A percentile compares a stretch with the other conserved stretches of the same genome.
These are phyloP conservation scores for Trametes pubescens DNA, from an alignment of 1,284 basidiomycete species.

Conservation along the genomic window DNA sequence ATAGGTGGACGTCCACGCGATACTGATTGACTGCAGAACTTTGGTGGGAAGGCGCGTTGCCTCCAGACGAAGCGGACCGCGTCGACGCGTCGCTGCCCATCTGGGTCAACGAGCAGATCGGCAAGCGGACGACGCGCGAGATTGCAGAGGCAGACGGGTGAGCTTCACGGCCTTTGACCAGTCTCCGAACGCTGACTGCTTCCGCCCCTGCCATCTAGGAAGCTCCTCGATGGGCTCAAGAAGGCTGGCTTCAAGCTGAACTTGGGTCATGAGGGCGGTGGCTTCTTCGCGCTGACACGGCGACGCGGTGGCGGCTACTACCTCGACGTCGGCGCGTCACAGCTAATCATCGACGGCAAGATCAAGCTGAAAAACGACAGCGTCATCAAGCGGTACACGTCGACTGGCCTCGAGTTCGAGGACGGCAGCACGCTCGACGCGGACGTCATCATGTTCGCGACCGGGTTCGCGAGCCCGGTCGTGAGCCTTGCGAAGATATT, in stretches of 20 bases:
- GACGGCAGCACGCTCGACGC: slow-evolving; percentile 70
- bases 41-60: slow-evolving; percentile 59
- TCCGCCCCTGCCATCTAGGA: slow-evolving; percentile 42
- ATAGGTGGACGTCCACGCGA: not conserved
- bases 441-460: slow-evolving; percentile 75
- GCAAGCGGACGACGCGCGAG: slow-evolving; percentile 52
- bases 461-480: slow-evolving; percentile 55
- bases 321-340: slow-evolving; percentile 70
- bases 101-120: slow-evolving; percentile 52
- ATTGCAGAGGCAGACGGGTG: slow-evolving; percentile 63
- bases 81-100: slow-evolving; percentile 61
- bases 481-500: slow-evolving; percentile 54
- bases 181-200: not conserved
- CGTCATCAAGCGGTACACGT: slow-evolving; percentile 61
- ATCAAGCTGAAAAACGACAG: slow-evolving; percentile 79
- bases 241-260: slow-evolving; percentile 68
- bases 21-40: slow-evolving; percentile 44
- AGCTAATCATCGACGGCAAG: slow-evolving; percentile 71
- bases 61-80: slow-evolving; percentile 60
- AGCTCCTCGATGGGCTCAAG: slow-evolving; percentile 62
- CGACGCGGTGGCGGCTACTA: slow-evolving; percentile 52
- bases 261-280: slow-evolving; percentile 61
- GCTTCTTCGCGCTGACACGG: slow-evolving; percentile 54
- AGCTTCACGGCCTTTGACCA: slow-evolving; percentile 2
- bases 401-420: slow-evolving; percentile 66